Percentiles rank a stretch among this genome's conserved stretches.
Evolutionary conservation across 1,284 basidiomycete genomes (phyloP).

Genomic region (Puccinia polysora): DNA sequence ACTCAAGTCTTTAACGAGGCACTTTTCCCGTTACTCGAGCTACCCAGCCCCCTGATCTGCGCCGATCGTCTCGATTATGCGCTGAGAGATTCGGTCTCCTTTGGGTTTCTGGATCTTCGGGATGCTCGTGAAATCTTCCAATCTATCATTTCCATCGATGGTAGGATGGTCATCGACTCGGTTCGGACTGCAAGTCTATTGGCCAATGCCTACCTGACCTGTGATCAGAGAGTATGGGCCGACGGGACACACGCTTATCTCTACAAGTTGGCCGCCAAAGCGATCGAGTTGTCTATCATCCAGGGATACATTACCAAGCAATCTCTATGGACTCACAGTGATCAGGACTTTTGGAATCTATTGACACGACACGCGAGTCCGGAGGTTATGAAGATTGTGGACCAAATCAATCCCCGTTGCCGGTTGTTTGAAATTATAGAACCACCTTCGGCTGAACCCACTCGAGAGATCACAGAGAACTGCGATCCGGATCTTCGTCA

Average conservation of each 20-base stretch:
- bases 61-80: slow-evolving; percentile 47
- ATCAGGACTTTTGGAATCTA: slow-evolving; percentile 23
- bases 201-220: slow-evolving; percentile 18
- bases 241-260: slow-evolving; percentile 15
- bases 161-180: slow-evolving; percentile 23
- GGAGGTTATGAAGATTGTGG: slow-evolving; percentile 1
- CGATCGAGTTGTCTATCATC: slow-evolving; percentile 7
- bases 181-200: background rate
- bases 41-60: slow-evolving; percentile 45
- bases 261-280: slow-evolving; percentile 21
- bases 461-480: background rate
- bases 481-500: too few relatives aligned
- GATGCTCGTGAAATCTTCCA: slow-evolving; percentile 43
- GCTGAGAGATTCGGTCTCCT: slow-evolving; percentile 45
- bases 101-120: slow-evolving; percentile 37
- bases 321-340: slow-evolving; percentile 20
- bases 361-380: background rate
- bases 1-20: slow-evolving; percentile 44
- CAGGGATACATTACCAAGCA: slow-evolving; percentile 14
- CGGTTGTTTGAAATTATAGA: background rate
- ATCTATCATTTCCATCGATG: slow-evolving; percentile 3
- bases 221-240: slow-evolving; percentile 36
- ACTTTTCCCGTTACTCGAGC: slow-evolving; percentile 46
- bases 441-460: background rate
- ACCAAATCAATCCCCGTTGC: slow-evolving; percentile 19